A percentile compares a stretch with the other conserved stretches of the same genome.
phyloP scores from a whole-genome alignment of 2,329 filamentous ascomycete genomes.

The Cercospora canescens region DNA sequence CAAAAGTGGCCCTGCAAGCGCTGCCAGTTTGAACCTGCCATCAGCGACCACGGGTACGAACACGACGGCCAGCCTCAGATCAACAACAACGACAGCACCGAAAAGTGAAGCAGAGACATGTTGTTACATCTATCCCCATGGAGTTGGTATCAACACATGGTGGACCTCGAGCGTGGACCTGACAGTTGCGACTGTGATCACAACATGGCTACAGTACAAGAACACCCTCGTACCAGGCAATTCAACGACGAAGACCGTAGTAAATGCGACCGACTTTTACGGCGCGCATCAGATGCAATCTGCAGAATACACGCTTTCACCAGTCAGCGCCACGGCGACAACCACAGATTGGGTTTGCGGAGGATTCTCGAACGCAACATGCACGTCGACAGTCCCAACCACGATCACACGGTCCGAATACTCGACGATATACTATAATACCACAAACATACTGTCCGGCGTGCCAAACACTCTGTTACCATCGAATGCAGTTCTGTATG shows the following conservation, averaged over 20 bases:
- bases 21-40: not conserved
- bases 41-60: not conserved
- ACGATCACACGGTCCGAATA: not conserved
- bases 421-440: constrained; percentile 6
- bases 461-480: constrained; percentile 6
- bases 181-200: constrained; percentile 10
- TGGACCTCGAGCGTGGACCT: constrained; percentile 14
- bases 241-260: constrained; percentile 8
- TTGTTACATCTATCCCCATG: constrained; percentile 13
- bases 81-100: not conserved
- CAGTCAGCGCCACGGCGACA: not conserved
- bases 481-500: constrained; percentile 6
- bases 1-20: not conserved
- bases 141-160: constrained; percentile 15
- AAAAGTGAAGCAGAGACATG: constrained; percentile 1
- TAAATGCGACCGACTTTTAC: constrained; percentile 3
- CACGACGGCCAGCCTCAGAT: not conserved
- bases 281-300: constrained; percentile 3
- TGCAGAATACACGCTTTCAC: not conserved
- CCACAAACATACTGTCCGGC: constrained; percentile 6
- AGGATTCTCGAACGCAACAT: not conserved
- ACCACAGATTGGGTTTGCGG: not conserved
- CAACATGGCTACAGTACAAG: constrained; percentile 17
- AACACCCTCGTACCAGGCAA: constrained; percentile 12
- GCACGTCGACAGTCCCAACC: not conserved